Evolutionary conservation across 768 basidiomycete genomes (phyloP).

Genomic region (Melanogaster broomeanus): DNA sequence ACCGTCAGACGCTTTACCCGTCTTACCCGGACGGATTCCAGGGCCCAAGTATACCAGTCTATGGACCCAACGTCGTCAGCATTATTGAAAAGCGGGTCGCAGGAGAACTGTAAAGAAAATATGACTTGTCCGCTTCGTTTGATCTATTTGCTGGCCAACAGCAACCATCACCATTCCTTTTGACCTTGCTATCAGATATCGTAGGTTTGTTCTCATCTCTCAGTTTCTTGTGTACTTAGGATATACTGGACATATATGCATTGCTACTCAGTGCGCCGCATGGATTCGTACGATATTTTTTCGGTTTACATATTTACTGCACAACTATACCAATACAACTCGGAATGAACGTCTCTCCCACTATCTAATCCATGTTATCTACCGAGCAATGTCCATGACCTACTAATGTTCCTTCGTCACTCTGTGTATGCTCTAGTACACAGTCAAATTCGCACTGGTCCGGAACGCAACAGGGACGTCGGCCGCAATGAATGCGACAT

Average conservation of each 20-base stretch:
- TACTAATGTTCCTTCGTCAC: neutral
- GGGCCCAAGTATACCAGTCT: conserved; percentile 70
- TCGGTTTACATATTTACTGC: neutral
- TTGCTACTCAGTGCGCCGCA: too few species aligned
- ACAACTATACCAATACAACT: neutral
- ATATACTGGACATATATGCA: neutral
- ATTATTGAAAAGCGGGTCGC: conserved; percentile 72
- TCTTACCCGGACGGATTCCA: conserved; percentile 88
- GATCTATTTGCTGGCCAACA: neutral
- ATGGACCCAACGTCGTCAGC: conserved; percentile 63
- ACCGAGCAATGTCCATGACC: neutral
- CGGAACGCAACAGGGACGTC: conserved; percentile 54
- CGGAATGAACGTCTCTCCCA: too few species aligned
- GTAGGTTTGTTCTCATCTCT: neutral
- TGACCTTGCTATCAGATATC: neutral
- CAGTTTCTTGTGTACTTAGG: neutral
- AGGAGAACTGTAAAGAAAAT: conserved; percentile 13
- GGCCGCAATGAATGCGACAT: conserved; percentile 84
- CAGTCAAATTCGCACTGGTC: conserved; percentile 26
- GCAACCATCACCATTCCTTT: neutral
- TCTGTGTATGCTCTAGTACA: conserved; percentile 33
- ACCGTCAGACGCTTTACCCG: conserved; percentile 47
- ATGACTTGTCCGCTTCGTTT: neutral
- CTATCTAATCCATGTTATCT: neutral
- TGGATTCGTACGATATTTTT: too few species aligned